A percentile compares a stretch with the other conserved stretches of the same genome.
Conservation (phyloP, 1,284 basidiomycete species). For the Cystobasidium pallidum region DNA sequence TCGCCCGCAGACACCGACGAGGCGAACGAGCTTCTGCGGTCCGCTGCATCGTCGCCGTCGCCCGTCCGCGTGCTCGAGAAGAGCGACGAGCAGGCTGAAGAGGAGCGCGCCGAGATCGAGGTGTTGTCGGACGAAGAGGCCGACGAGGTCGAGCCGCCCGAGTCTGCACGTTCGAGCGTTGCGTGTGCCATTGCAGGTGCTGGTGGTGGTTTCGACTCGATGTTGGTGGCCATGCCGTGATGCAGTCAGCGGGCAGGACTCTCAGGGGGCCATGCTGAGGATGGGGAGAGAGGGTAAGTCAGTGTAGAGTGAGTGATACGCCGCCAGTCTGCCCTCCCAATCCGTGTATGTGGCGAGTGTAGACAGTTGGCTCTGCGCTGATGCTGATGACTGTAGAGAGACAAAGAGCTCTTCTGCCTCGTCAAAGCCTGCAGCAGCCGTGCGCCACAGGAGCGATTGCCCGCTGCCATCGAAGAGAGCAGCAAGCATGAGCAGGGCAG, state of each 20-base stretch:
- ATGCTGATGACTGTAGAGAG: neutral
- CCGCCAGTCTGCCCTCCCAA: neutral
- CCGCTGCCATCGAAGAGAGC: too few species aligned
- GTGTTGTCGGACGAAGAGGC: slow-evolving; percentile 4
- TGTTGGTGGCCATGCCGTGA: neutral
- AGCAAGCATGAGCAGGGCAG: too few species aligned
- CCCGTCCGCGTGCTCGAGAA: neutral
- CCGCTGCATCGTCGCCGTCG: neutral
- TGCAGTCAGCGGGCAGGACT: too few species aligned
- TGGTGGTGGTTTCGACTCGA: neutral
- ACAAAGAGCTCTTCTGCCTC: neutral
- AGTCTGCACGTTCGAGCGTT: slow-evolving; percentile 23
- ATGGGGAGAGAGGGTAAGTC: too few species aligned
- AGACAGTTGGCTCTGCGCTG: neutral
- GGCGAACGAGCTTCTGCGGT: slow-evolving; percentile 23
- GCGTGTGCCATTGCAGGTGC: neutral
- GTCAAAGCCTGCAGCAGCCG: neutral
- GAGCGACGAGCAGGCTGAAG: slow-evolving; percentile 9
- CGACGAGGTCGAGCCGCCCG: slow-evolving; percentile 2
- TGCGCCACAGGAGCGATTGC: too few species aligned
- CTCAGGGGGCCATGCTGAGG: too few species aligned
- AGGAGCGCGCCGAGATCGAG: neutral
- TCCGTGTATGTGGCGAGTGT: neutral
- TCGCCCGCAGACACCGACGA: slow-evolving; percentile 16
- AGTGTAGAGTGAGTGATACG: too few species aligned